Evolutionary conservation across 2,329 filamentous ascomycete species (phyloP).

Genomic region (Colletotrichum costaricense): DNA sequence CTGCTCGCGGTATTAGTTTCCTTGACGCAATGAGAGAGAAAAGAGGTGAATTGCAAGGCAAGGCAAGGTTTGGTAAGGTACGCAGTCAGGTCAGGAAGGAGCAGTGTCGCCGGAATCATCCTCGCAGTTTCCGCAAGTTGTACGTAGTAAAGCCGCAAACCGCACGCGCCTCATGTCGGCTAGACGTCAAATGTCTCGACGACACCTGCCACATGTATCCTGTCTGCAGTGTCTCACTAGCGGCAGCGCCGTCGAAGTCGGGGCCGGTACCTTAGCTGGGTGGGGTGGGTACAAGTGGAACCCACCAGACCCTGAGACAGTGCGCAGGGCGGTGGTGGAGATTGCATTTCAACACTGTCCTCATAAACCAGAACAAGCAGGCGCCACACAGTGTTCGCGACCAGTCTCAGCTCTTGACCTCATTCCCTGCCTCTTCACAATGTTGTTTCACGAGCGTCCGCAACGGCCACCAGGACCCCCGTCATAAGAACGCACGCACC

Average conservation of each 20-base stretch:
- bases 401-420: slow-evolving; percentile 19
- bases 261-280: slow-evolving; percentile 22
- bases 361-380: accelerated
- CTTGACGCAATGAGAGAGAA: background rate
- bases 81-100: no score
- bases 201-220: slow-evolving; percentile 36
- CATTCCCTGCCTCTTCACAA: slow-evolving; percentile 30
- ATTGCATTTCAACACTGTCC: slow-evolving; percentile 12
- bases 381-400: slow-evolving; percentile 8
- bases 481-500: slow-evolving; percentile 21
- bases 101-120: background rate
- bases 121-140: slow-evolving; percentile 9
- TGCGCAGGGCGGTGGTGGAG: slow-evolving; percentile 4
- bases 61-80: no score
- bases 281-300: slow-evolving; percentile 17
- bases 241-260: background rate
- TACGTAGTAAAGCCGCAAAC: background rate
- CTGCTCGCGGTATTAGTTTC: background rate
- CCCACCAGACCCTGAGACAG: slow-evolving; percentile 27
- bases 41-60: background rate
- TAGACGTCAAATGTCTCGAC: slow-evolving; percentile 34
- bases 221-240: slow-evolving; percentile 31
- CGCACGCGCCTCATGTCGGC: slow-evolving; percentile 25
- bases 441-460: slow-evolving; percentile 36
- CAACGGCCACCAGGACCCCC: slow-evolving; percentile 32